Conservation (phyloP, 805 yeast species). For the Barnettozyma sucrosica region DNA sequence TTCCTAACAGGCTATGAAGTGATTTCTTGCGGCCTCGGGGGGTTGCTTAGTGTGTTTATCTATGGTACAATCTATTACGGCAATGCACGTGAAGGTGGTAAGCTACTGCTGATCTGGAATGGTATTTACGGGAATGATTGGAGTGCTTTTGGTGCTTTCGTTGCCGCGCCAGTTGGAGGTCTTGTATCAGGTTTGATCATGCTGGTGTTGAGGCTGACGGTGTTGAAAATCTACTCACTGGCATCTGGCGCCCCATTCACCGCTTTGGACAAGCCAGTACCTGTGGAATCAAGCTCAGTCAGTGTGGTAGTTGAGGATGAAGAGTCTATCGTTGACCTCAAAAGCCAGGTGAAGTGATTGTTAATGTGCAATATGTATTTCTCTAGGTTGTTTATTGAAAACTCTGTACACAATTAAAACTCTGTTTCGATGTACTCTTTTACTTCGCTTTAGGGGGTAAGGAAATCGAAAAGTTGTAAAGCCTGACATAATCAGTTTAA, state of each 20-base stretch:
- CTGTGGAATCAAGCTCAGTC: neutral
- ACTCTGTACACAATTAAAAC: too few species aligned
- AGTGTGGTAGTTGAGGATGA: neutral
- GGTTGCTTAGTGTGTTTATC: conserved; percentile 70
- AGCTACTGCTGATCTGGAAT: conserved; percentile 64
- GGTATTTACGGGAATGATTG: conserved; percentile 82
- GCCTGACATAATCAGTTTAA: too few species aligned
- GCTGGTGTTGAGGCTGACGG: conserved; percentile 42
- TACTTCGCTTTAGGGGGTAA: neutral
- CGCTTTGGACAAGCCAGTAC: conserved; percentile 28
- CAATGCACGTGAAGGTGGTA: conserved; percentile 70
- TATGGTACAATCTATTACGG: conserved; percentile 80
- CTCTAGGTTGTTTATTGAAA: neutral
- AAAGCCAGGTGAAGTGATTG: neutral
- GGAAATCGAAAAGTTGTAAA: too few species aligned
- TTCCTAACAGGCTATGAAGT: conserved; percentile 76
- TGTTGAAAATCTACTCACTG: conserved; percentile 21
- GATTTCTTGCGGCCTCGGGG: conserved; percentile 79
- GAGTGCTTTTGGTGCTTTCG: conserved; percentile 95
- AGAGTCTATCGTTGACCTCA: neutral
- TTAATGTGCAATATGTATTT: neutral
- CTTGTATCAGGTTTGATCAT: conserved; percentile 48
- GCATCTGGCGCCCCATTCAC: conserved; percentile 26
- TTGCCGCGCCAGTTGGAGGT: conserved; percentile 83
- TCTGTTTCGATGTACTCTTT: too few species aligned